Conservation (phyloP, 805 yeast genomes). For the Metschnikowia similis region DNA sequence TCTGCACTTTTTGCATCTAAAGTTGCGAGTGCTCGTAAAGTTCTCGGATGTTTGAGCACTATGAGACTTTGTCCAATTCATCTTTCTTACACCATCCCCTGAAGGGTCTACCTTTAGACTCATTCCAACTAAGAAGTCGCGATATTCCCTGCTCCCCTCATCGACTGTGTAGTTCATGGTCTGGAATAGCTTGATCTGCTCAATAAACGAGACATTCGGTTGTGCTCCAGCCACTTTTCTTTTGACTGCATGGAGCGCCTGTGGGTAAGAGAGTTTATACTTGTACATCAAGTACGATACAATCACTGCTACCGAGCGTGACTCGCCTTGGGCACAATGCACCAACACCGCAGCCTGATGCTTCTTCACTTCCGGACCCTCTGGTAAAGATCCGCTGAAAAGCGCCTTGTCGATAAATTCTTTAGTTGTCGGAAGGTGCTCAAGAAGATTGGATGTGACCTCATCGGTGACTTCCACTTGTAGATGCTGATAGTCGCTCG, state of each 20-base stretch:
- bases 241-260: slow-evolving; percentile 72
- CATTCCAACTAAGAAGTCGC: slow-evolving; percentile 23
- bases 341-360: slow-evolving; percentile 44
- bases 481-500: slow-evolving; percentile 44
- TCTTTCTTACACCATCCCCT: slow-evolving; percentile 10
- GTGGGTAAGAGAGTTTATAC: slow-evolving; percentile 51
- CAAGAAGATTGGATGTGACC: slow-evolving; percentile 59
- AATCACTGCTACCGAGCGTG: slow-evolving; percentile 45
- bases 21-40: slow-evolving; percentile 14
- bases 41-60: slow-evolving; percentile 7
- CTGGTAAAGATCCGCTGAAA: slow-evolving; percentile 27
- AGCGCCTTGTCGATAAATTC: slow-evolving; percentile 64
- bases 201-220: slow-evolving; percentile 72
- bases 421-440: slow-evolving; percentile 57
- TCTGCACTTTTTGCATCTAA: slow-evolving; percentile 84
- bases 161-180: slow-evolving; percentile 28
- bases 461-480: slow-evolving; percentile 75
- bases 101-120: slow-evolving; percentile 18
- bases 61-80: slow-evolving; percentile 12
- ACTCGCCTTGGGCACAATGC: slow-evolving; percentile 52
- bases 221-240: slow-evolving; percentile 55
- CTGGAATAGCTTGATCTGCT: slow-evolving; percentile 66
- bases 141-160: slow-evolving; percentile 19
- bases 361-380: slow-evolving; percentile 8
- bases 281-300: slow-evolving; percentile 48